Percentiles rank a stretch among this genome's conserved stretches.
Evolutionary conservation across 1,284 basidiomycete genomes (phyloP).

Genomic region (Leccinum subfulvum): DNA sequence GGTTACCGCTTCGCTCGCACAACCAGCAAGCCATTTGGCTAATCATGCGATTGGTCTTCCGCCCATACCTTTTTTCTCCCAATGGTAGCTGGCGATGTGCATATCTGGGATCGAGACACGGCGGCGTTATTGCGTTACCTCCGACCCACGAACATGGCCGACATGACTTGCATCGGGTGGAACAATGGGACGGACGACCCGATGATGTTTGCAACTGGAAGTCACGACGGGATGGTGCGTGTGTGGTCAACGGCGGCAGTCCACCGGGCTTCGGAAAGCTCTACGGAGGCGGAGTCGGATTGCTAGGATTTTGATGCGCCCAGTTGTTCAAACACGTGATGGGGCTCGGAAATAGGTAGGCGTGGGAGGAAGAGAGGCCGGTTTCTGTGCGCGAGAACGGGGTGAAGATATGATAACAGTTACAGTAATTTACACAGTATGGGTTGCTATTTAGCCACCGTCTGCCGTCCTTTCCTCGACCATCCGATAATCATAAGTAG

Average conservation of each 20-base stretch:
- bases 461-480: not conserved
- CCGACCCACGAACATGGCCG: slow-evolving; percentile 42
- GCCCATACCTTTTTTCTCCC: not conserved
- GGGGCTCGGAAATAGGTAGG: not conserved
- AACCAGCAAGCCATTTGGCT: not conserved
- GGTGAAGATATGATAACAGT: not conserved
- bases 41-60: not conserved
- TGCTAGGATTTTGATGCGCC: slow-evolving; percentile 3
- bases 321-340: not conserved
- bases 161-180: slow-evolving; percentile 77
- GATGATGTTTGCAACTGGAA: slow-evolving; percentile 78
- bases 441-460: not conserved
- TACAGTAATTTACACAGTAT: not conserved
- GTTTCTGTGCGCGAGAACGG: not conserved
- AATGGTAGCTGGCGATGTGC: slow-evolving; percentile 72
- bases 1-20: slow-evolving; percentile 1
- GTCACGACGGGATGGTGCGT: slow-evolving; percentile 69
- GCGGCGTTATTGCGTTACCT: slow-evolving; percentile 65
- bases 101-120: slow-evolving; percentile 80
- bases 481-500: not conserved
- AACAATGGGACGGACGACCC: slow-evolving; percentile 61
- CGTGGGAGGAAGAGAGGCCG: not conserved
- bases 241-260: slow-evolving; percentile 54
- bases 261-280: slow-evolving; percentile 14
- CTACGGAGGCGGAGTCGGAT: slow-evolving; percentile 23